Evolutionary conservation across 352 stramenopile species (phyloP).

Genomic region (Phytophthora fragariaefolia): DNA sequence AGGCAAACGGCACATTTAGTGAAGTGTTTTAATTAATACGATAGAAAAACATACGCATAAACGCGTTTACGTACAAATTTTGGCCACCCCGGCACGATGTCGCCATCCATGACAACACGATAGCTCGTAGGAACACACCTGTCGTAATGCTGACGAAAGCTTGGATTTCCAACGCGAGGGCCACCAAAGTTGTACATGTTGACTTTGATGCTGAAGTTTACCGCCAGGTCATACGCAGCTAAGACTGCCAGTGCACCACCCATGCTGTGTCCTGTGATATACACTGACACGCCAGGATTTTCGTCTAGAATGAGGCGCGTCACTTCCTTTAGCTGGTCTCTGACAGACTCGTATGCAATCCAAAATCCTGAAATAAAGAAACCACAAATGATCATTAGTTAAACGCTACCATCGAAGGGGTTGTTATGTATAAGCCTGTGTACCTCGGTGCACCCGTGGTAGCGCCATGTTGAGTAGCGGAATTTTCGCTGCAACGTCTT

Average conservation of each 20-base stretch:
- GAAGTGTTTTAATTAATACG: slow-evolving; percentile 1
- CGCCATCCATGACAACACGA: slow-evolving; percentile 82
- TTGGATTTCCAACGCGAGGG: slow-evolving; percentile 85
- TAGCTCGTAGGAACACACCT: slow-evolving; percentile 80
- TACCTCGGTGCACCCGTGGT: slow-evolving; percentile 84
- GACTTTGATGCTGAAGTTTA: slow-evolving; percentile 88
- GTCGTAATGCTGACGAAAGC: slow-evolving; percentile 82
- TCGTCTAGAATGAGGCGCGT: slow-evolving; percentile 82
- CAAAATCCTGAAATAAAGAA: slow-evolving; percentile 66
- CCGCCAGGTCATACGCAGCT: slow-evolving; percentile 83
- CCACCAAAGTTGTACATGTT: slow-evolving; percentile 92
- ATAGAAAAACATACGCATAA: slow-evolving; percentile 1
- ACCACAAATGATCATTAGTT: slow-evolving; percentile 17
- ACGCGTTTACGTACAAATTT: slow-evolving; percentile 63
- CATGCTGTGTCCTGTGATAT: slow-evolving; percentile 93
- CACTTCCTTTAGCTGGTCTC: slow-evolving; percentile 78
- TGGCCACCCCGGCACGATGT: slow-evolving; percentile 78
- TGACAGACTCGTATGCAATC: slow-evolving; percentile 84
- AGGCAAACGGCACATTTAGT: slow-evolving; percentile 5
- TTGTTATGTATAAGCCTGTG: not conserved
- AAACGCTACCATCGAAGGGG: not conserved
- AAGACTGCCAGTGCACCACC: slow-evolving; percentile 92
- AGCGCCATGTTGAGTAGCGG: slow-evolving; percentile 87
- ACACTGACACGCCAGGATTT: slow-evolving; percentile 88
- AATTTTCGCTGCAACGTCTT: slow-evolving; percentile 75